Percentiles rank a stretch among this genome's conserved stretches.
phyloP scores from a whole-genome alignment of 1,284 basidiomycete species.

The Thecaphora frezii region DNA sequence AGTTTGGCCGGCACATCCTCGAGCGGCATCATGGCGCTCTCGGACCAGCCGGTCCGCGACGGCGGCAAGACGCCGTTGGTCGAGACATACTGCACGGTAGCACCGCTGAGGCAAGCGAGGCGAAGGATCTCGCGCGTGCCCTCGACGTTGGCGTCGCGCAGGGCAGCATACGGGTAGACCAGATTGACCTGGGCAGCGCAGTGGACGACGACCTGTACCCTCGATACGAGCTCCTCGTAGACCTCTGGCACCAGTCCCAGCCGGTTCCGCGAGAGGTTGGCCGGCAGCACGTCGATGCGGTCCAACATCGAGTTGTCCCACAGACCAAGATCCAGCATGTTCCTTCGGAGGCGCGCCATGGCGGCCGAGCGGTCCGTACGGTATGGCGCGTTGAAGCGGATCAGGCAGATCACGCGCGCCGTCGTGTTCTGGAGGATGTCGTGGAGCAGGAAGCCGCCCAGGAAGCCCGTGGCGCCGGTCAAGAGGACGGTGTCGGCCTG shows the following conservation, averaged over 20 bases:
- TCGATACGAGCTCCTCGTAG: constrained; percentile 46
- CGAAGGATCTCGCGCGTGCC: constrained; percentile 60
- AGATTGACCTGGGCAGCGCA: constrained; percentile 58
- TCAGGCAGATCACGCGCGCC: constrained; percentile 56
- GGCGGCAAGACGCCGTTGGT: constrained; percentile 59
- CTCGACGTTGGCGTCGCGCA: constrained; percentile 56
- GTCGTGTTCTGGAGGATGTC: constrained; percentile 49
- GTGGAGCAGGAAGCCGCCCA: constrained; percentile 57
- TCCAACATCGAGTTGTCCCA: constrained; percentile 54
- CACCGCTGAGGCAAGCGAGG: constrained; percentile 54
- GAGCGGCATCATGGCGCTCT: constrained; percentile 45
- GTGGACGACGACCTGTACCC: constrained; percentile 54
- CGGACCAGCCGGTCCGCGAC: constrained; percentile 49
- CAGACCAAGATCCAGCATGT: constrained; percentile 57
- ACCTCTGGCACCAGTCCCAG: constrained; percentile 46
- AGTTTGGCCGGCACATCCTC: constrained; percentile 54
- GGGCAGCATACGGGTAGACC: constrained; percentile 58
- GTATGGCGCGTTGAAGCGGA: constrained; percentile 53
- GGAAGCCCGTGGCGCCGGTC: constrained; percentile 59
- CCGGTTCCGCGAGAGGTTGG: constrained; percentile 48
- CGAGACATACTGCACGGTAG: constrained; percentile 58
- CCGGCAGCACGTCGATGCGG: constrained; percentile 54
- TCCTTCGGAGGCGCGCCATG: constrained; percentile 53
- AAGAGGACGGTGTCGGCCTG: constrained; percentile 52
- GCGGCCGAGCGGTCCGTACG: constrained; percentile 52